Conservation (phyloP, 2,329 filamentous ascomycete species). For the Cladobotryum protrusum region DNA sequence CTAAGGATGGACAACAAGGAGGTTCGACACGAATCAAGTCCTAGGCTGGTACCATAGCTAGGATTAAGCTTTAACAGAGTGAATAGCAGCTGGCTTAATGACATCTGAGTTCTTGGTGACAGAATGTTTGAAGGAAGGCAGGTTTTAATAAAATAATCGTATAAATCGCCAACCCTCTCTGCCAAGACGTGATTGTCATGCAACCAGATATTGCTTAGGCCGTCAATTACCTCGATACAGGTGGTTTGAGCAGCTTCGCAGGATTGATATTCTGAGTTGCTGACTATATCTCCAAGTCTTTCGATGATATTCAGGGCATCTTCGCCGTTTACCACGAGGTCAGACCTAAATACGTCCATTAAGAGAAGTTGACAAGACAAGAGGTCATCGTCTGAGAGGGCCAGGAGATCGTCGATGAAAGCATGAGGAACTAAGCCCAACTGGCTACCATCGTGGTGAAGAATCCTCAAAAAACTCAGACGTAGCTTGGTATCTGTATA, state of each 20-base stretch:
- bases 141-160: constrained; percentile 66
- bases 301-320: constrained; percentile 44
- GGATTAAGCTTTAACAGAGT: constrained; percentile 61
- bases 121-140: constrained; percentile 62
- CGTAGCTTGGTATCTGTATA: constrained; percentile 41
- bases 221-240: constrained; percentile 62
- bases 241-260: constrained; percentile 67
- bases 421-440: constrained; percentile 43
- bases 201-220: constrained; percentile 58
- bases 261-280: constrained; percentile 56
- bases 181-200: constrained; percentile 53
- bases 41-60: constrained; percentile 56
- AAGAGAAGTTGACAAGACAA: constrained; percentile 45
- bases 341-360: constrained; percentile 47
- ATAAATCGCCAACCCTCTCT: constrained; percentile 67
- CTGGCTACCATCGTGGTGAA: constrained; percentile 38
- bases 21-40: constrained; percentile 56
- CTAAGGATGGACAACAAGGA: constrained; percentile 68
- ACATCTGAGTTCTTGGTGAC: constrained; percentile 62
- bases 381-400: constrained; percentile 46
- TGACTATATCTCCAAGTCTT: constrained; percentile 45
- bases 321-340: constrained; percentile 43
- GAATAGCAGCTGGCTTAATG: constrained; percentile 63
- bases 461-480: constrained; percentile 37
- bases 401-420: constrained; percentile 46